Percentiles rank a stretch among this genome's conserved stretches.
Evolutionary conservation across 768 basidiomycete species (phyloP).

Genomic region (Podaxis sp.): DNA sequence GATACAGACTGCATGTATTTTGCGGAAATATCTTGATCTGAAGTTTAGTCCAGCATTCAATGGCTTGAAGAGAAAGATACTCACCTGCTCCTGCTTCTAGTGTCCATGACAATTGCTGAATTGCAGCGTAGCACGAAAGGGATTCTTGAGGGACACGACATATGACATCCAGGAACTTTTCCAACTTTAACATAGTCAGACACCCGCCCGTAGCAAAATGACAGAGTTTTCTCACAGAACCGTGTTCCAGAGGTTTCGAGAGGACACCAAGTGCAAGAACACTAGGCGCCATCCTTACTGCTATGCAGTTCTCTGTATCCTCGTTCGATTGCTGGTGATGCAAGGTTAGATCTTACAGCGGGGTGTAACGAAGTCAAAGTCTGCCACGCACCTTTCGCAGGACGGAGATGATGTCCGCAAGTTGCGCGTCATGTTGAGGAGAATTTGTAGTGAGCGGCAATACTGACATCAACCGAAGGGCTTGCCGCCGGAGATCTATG

Average conservation of each 20-base stretch:
- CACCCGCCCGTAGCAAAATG: background rate
- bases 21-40: background rate
- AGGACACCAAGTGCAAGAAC: background rate
- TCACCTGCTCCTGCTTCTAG: conserved; percentile 39
- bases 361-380: background rate
- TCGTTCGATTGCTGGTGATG: background rate
- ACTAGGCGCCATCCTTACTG: background rate
- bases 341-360: background rate
- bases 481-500: conserved; percentile 37
- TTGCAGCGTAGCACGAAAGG: conserved; percentile 45
- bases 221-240: background rate
- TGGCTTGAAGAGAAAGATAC: conserved; percentile 13
- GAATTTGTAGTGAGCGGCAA: conserved; percentile 23
- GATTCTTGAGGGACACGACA: conserved; percentile 23
- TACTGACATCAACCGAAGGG: conserved; percentile 39
- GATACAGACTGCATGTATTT: conserved; percentile 8
- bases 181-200: background rate
- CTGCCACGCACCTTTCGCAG: conserved; percentile 19
- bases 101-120: conserved; percentile 60
- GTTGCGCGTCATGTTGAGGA: conserved; percentile 15
- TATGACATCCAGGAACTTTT: conserved; percentile 6
- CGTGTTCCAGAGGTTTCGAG: background rate
- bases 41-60: background rate
- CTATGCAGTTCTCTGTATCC: conserved; percentile 19
- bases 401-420: conserved; percentile 15